Evolutionary conservation across 768 basidiomycete species (phyloP).

Genomic region (Russula lepida): DNA sequence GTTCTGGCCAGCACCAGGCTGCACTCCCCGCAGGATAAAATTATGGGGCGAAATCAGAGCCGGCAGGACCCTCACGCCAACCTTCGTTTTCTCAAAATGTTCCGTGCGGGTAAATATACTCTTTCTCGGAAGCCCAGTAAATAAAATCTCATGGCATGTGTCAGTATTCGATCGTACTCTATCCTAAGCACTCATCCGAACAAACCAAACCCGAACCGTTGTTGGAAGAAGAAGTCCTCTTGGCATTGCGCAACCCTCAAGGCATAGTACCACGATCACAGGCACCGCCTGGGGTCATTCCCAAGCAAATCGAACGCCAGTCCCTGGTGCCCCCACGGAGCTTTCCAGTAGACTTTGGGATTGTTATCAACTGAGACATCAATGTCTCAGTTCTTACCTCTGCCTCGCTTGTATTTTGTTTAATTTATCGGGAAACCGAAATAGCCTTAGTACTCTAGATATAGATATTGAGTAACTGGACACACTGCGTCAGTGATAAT

Average conservation of each 20-base stretch:
- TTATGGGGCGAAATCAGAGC: constrained; percentile 10
- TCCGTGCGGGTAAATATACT: neutral
- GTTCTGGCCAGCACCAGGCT: constrained; percentile 8
- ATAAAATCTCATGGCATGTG: neutral
- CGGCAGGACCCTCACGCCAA: constrained; percentile 2
- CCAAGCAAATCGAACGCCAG: neutral
- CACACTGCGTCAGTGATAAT: neutral
- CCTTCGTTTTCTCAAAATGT: constrained; percentile 12
- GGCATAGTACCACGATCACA: neutral
- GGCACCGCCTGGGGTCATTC: neutral
- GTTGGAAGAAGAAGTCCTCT: constrained; percentile 21
- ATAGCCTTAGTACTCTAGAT: neutral
- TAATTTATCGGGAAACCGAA: neutral
- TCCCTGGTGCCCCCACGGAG: neutral
- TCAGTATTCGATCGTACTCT: constrained; percentile 11
- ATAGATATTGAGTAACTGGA: too few species aligned
- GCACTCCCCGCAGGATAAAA: neutral
- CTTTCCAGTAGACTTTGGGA: neutral
- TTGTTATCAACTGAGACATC: neutral
- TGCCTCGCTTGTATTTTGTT: too few species aligned
- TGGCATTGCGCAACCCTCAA: constrained; percentile 21
- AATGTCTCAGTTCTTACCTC: neutral
- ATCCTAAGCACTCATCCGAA: neutral
- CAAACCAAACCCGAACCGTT: constrained; percentile 1
- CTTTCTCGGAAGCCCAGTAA: neutral